A percentile compares a stretch with the other conserved stretches of the same genome.
These are phyloP conservation scores for Mycena venus DNA, from an alignment of 768 basidiomycete genomes.

Conservation along the genomic window DNA sequence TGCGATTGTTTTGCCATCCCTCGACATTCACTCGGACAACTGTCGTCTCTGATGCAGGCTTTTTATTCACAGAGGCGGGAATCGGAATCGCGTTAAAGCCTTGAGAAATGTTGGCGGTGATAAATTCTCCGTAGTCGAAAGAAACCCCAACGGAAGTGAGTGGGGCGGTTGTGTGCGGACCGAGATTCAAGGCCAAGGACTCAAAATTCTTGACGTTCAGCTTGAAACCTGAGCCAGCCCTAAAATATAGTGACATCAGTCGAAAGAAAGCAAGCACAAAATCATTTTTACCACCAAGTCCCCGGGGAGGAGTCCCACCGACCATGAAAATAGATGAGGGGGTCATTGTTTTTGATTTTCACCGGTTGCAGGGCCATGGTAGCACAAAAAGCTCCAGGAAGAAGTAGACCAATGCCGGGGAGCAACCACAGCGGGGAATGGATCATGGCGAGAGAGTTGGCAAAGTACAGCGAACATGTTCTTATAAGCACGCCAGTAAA, in stretches of 20 bases:
- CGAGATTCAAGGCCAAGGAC: constrained; percentile 60
- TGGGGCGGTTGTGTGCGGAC: constrained; percentile 62
- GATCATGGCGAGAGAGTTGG: background rate
- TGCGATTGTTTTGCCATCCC: constrained; percentile 72
- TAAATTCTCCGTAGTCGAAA: constrained; percentile 59
- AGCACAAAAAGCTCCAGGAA: background rate
- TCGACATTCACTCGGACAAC: constrained; percentile 64
- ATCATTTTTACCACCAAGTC: constrained; percentile 64
- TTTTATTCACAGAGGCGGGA: background rate
- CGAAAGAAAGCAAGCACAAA: background rate
- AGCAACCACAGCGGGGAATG: background rate
- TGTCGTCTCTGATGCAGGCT: constrained; percentile 21
- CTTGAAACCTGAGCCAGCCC: constrained; percentile 70
- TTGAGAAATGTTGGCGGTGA: constrained; percentile 60
- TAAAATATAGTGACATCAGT: constrained; percentile 30
- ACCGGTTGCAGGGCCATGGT: constrained; percentile 11
- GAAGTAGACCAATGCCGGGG: background rate
- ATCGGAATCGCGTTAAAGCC: constrained; percentile 62
- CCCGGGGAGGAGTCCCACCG: constrained; percentile 67
- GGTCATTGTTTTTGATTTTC: constrained; percentile 51
- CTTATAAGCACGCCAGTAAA: background rate
- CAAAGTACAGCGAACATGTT: background rate
- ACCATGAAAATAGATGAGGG: constrained; percentile 62
- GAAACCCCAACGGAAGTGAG: constrained; percentile 63
- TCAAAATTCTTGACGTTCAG: constrained; percentile 58